Percentiles rank a stretch among this genome's conserved stretches.
phyloP scores from a whole-genome alignment of 495 filamentous ascomycete species.

The Xylaria intraflava region DNA sequence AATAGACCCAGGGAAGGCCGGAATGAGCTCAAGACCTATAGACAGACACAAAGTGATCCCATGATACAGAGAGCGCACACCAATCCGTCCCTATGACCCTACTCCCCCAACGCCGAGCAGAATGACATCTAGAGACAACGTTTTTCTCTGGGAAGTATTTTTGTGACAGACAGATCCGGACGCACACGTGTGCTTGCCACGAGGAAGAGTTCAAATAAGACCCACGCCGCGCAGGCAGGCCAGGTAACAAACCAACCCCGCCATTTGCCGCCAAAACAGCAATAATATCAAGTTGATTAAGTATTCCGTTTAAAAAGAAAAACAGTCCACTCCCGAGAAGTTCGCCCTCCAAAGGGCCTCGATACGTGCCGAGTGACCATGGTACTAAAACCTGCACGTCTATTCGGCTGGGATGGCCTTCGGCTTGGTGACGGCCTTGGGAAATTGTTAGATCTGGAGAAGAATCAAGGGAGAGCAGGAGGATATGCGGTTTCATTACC shows the following conservation, averaged over 20 bases:
- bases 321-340: neutral
- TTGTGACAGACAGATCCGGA: neutral
- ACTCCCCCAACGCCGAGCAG: conserved; percentile 10
- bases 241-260: conserved; percentile 1
- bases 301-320: neutral
- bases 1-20: neutral
- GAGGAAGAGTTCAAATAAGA: neutral
- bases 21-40: neutral
- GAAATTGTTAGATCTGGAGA: neutral
- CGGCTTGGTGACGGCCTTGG: conserved; percentile 34
- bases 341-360: neutral
- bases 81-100: neutral
- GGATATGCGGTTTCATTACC: neutral
- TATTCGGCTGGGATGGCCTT: conserved; percentile 5
- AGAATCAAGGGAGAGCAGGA: neutral
- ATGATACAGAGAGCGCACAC: conserved; percentile 5
- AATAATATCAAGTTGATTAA: neutral
- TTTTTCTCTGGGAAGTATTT: neutral
- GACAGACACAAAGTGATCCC: neutral
- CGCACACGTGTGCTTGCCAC: neutral
- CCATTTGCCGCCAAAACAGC: neutral
- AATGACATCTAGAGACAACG: neutral
- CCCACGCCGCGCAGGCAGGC: neutral
- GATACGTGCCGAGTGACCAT: neutral
- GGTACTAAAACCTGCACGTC: neutral